Conservation (phyloP, 2,329 filamentous ascomycete species). For the Biscogniauxia sp. region DNA sequence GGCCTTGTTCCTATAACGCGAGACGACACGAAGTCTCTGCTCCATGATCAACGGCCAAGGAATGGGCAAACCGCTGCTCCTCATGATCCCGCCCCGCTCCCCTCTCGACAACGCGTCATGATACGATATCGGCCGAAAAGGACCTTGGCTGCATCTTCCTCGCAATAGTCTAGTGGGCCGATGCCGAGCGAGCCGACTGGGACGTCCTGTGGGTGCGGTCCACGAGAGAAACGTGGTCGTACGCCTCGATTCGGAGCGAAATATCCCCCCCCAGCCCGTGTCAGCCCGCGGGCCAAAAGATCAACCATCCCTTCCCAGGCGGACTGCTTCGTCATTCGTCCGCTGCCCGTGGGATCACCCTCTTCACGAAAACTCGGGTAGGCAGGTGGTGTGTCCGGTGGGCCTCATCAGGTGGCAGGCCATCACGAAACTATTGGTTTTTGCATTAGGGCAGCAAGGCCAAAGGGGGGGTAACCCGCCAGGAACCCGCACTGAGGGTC, state of each 20-base stretch:
- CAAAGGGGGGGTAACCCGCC: slow-evolving; percentile 21
- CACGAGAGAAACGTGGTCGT: slow-evolving; percentile 22
- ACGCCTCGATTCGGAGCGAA: slow-evolving; percentile 12
- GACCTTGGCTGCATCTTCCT: slow-evolving; percentile 20
- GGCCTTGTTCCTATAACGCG: not conserved
- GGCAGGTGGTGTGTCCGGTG: slow-evolving; percentile 21
- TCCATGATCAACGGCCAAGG: not conserved
- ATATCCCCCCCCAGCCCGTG: not conserved
- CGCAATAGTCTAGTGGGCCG: not conserved
- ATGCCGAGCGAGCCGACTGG: slow-evolving; percentile 3
- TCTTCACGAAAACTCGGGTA: slow-evolving; percentile 16
- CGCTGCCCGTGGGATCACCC: slow-evolving; percentile 19
- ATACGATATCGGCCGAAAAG: slow-evolving; percentile 24
- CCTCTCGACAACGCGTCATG: slow-evolving; percentile 2
- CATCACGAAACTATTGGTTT: slow-evolving; percentile 24
- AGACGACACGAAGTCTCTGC: not conserved
- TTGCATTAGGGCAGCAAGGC: slow-evolving; percentile 23
- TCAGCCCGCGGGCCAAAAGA: not conserved
- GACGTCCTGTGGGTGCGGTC: slow-evolving; percentile 16
- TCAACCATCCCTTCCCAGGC: not conserved
- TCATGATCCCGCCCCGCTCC: not conserved
- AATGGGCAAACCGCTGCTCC: not conserved
- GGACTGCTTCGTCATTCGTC: slow-evolving; percentile 14
- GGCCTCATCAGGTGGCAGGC: slow-evolving; percentile 17
- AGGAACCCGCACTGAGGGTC: slow-evolving; percentile 19